A percentile compares a stretch with the other conserved stretches of the same genome.
Conservation (phyloP, 2,329 filamentous ascomycete genomes). For the Trichophyton equinum region DNA sequence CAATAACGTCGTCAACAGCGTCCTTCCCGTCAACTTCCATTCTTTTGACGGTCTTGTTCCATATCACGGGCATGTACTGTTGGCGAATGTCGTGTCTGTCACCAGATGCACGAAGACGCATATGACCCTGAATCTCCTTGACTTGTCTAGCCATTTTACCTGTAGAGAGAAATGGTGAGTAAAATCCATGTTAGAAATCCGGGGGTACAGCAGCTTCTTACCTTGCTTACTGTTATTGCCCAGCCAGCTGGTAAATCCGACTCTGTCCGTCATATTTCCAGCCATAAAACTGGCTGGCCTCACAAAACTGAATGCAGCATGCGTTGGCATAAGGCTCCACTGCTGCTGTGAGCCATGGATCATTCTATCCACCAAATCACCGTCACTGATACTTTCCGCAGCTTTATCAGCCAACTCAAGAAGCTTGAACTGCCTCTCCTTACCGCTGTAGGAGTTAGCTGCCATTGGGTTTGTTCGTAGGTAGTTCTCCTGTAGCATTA, state of each 20-base stretch:
- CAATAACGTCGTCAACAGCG: constrained; percentile 67
- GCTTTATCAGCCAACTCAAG: constrained; percentile 78
- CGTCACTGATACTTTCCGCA: constrained; percentile 92
- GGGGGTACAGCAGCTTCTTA: constrained; percentile 30
- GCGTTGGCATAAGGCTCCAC: constrained; percentile 94
- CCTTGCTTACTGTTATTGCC: constrained; percentile 85
- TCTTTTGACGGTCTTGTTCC: constrained; percentile 63
- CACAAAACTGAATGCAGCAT: constrained; percentile 91
- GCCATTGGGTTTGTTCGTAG: constrained; percentile 65
- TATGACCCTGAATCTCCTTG: constrained; percentile 93
- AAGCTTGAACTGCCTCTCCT: constrained; percentile 64
- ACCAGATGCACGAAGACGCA: constrained; percentile 80
- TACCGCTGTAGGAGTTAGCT: constrained; percentile 49
- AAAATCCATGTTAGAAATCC: not conserved
- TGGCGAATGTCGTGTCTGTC: constrained; percentile 90
- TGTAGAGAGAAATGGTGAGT: constrained; percentile 15
- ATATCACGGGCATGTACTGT: constrained; percentile 81
- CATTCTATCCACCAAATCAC: constrained; percentile 92
- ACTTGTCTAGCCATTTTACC: constrained; percentile 62
- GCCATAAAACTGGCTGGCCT: constrained; percentile 76
- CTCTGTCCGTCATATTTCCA: constrained; percentile 58
- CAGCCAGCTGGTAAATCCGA: constrained; percentile 79
- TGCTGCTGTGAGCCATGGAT: constrained; percentile 97
- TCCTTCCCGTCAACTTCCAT: constrained; percentile 72
- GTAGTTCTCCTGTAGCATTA: constrained; percentile 99